These are phyloP conservation scores for Aspergillus nomiae DNA, from an alignment of 2,329 filamentous ascomycete genomes.

Conservation along the genomic window DNA sequence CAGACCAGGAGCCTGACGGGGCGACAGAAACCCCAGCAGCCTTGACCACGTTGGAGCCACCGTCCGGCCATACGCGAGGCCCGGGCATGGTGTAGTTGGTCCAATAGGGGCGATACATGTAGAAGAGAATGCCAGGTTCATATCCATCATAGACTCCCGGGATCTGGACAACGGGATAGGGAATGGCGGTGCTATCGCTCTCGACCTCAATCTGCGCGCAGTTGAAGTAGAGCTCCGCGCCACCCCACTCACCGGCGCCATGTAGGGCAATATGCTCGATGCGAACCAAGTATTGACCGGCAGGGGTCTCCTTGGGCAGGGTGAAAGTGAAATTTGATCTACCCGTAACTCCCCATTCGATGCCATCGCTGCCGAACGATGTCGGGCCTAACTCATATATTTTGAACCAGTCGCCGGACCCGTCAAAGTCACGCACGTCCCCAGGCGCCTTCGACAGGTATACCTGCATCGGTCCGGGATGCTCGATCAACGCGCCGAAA, in stretches of 20 bases:
- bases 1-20: too few species aligned
- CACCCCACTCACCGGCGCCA: conserved; percentile 37
- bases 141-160: conserved; percentile 21
- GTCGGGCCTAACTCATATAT: conserved; percentile 16
- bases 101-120: too few species aligned
- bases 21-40: too few species aligned
- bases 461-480: conserved; percentile 22
- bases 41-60: too few species aligned
- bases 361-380: too few species aligned
- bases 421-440: conserved; percentile 22
- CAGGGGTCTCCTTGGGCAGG: conserved; percentile 44
- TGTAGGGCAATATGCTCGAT: conserved; percentile 55
- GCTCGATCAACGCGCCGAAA: conserved; percentile 14
- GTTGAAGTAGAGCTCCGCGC: conserved; percentile 51
- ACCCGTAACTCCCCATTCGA: too few species aligned
- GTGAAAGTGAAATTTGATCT: conserved; percentile 26
- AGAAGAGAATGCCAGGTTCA: too few species aligned
- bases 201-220: conserved; percentile 47
- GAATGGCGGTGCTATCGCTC: conserved; percentile 41
- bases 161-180: conserved; percentile 15
- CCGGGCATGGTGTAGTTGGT: too few species aligned
- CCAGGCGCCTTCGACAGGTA: conserved; percentile 24
- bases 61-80: too few species aligned
- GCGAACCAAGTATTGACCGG: conserved; percentile 54
- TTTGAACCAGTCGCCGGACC: conserved; percentile 28